Conservation (phyloP, 257 asterid species). For the Prunella vulgaris region DNA sequence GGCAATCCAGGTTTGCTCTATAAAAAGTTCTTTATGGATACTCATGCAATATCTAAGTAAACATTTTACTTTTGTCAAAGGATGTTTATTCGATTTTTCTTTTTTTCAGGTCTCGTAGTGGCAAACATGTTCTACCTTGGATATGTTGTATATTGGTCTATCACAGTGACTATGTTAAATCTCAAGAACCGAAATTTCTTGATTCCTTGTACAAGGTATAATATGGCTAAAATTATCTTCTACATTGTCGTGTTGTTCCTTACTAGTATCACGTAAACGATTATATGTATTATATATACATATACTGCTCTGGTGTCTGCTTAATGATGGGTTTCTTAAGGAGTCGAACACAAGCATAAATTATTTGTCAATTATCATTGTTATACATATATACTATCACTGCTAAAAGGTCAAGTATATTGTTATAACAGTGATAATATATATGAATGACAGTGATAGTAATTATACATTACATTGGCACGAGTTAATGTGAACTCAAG, state of each 20-base stretch:
- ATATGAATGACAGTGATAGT: too few species aligned
- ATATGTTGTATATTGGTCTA: conserved; percentile 59
- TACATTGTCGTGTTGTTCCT: background rate
- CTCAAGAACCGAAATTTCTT: conserved; percentile 63
- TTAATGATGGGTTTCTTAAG: too few species aligned
- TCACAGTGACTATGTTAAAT: conserved; percentile 53
- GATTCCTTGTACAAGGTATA: conserved; percentile 75
- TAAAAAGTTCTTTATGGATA: background rate
- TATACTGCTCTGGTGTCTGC: too few species aligned
- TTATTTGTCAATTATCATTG: too few species aligned
- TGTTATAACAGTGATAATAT: too few species aligned
- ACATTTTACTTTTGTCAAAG: background rate
- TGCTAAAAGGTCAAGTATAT: too few species aligned
- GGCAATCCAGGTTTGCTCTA: conserved; percentile 97
- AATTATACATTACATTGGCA: too few species aligned
- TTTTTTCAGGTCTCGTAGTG: conserved; percentile 47
- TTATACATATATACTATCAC: too few species aligned
- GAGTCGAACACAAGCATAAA: too few species aligned
- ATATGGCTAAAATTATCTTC: conserved; percentile 4
- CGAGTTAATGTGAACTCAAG: too few species aligned
- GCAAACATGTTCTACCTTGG: conserved; percentile 75
- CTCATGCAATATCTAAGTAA: background rate
- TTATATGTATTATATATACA: too few species aligned
- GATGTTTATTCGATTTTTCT: background rate
- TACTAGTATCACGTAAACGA: too few species aligned